Evolutionary conservation across 495 filamentous ascomycete genomes (phyloP).

Genomic region (Tuber calosporum): DNA sequence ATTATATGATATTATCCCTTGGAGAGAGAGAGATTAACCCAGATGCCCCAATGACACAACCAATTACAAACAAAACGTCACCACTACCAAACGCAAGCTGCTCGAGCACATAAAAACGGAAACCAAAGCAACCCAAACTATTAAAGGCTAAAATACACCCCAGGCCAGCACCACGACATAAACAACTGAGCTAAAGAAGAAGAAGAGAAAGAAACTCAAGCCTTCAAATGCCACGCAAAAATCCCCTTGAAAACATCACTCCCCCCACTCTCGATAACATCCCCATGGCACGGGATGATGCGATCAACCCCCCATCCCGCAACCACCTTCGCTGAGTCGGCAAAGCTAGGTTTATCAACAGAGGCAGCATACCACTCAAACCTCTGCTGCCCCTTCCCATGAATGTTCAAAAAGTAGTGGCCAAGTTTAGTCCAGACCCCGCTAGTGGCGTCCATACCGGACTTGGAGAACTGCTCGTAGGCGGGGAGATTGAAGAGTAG

Average conservation of each 20-base stretch:
- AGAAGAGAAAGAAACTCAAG: not conserved
- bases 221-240: conserved; percentile 73
- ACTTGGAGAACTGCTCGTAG: conserved; percentile 69
- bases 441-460: conserved; percentile 48
- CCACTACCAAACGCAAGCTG: not conserved
- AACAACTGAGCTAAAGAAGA: not conserved
- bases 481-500: conserved; percentile 87
- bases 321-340: conserved; percentile 61
- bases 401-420: conserved; percentile 53
- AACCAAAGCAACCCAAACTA: not conserved
- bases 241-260: conserved; percentile 73
- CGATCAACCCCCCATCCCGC: conserved; percentile 76
- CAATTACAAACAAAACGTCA: not conserved
- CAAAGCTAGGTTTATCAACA: conserved; percentile 60
- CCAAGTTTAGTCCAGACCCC: conserved; percentile 62
- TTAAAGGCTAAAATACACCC: not conserved
- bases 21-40: not conserved
- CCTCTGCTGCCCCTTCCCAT: conserved; percentile 63
- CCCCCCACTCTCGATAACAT: conserved; percentile 69
- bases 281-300: conserved; percentile 88
- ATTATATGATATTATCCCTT: not conserved
- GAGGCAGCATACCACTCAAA: conserved; percentile 66
- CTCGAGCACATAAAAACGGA: not conserved
- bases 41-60: not conserved
- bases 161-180: not conserved